These are phyloP conservation scores for Rhizophagus clarus DNA, from an alignment of 192 early-diverging fungal species.

Conservation along the genomic window DNA sequence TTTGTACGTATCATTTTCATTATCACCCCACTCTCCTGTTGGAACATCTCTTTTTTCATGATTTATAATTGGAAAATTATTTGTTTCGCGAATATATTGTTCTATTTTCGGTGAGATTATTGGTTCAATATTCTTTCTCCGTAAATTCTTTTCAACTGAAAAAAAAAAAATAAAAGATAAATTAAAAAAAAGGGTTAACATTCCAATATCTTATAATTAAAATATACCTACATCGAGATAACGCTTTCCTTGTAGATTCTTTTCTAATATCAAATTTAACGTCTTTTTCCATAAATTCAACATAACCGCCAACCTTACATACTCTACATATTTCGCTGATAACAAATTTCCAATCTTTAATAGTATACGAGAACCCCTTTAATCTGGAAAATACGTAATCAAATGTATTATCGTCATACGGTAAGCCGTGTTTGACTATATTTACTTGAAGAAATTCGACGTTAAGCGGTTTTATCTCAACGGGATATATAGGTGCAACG, in stretches of 20 bases:
- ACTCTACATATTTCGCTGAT: neutral
- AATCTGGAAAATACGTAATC: constrained; percentile 39
- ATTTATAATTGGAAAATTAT: neutral
- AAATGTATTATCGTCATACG: constrained; percentile 37
- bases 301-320: neutral
- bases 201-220: neutral
- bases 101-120: neutral
- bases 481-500: constrained; percentile 38
- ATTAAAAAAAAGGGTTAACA: neutral
- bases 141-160: neutral
- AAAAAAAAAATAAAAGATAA: neutral
- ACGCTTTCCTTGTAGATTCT: neutral
- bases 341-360: constrained; percentile 19
- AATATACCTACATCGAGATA: neutral
- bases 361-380: constrained; percentile 26
- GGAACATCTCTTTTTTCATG: neutral
- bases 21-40: neutral
- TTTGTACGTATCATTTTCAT: neutral
- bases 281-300: constrained; percentile 21
- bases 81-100: neutral
- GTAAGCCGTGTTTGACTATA: constrained; percentile 27
- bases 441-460: constrained; percentile 36
- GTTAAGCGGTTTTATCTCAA: constrained; percentile 36
- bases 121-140: neutral
- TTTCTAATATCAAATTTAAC: neutral